phyloP scores from a whole-genome alignment of 345 rosid species.

The Boechera retrofracta region DNA sequence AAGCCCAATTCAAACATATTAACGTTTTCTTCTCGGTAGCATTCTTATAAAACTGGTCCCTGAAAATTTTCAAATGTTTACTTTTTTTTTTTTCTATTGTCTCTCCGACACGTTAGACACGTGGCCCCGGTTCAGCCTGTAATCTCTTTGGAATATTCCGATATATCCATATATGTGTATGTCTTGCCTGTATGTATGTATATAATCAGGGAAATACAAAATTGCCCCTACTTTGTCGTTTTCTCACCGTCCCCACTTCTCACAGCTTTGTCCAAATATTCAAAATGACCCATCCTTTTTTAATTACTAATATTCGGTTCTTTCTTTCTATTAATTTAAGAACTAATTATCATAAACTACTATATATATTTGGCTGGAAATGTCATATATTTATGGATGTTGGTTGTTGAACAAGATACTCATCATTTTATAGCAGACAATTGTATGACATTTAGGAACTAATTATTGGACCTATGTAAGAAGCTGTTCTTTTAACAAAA shows the following conservation, averaged over 20 bases:
- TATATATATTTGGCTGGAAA: constrained; percentile 35
- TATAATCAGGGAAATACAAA: not conserved
- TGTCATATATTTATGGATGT: constrained; percentile 42
- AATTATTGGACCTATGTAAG: constrained; percentile 25
- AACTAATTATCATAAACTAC: constrained; percentile 3
- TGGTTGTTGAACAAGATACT: constrained; percentile 48
- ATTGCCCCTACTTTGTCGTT: constrained; percentile 36
- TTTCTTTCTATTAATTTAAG: constrained; percentile 12
- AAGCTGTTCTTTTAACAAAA: not conserved
- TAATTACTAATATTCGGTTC: constrained; percentile 29
- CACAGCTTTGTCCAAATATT: constrained; percentile 43
- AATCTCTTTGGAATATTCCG: constrained; percentile 39
- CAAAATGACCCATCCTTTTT: constrained; percentile 28
- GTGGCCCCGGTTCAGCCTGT: constrained; percentile 37
- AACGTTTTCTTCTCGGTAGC: not conserved
- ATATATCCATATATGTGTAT: constrained; percentile 17
- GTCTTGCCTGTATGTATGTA: not conserved
- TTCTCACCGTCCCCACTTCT: constrained; percentile 31
- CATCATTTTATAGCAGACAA: constrained; percentile 32
- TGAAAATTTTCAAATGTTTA: not conserved
- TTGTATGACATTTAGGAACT: constrained; percentile 35
- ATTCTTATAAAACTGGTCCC: not conserved
- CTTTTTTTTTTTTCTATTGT: not conserved
- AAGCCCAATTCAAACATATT: not conserved
- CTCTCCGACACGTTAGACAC: constrained; percentile 34